Evolutionary conservation across 352 stramenopile species (phyloP), one percentile per base, ranked within the genome.

Genomic region (Peronospora destructor): DNA sequence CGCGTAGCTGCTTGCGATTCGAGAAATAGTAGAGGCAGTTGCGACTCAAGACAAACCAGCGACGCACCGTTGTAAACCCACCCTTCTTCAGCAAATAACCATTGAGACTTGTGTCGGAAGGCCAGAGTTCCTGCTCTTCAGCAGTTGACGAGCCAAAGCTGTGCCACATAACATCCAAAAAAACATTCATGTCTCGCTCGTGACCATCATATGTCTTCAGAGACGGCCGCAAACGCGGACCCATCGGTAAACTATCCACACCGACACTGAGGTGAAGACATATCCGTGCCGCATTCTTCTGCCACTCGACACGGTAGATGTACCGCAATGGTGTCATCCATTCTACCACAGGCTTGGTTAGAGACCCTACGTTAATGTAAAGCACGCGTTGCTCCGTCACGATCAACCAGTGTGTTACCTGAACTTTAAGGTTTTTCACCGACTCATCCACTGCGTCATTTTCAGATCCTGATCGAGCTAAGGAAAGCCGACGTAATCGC

Each of bases 11-110:
- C 46, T 91, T 91, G 29, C 63, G 67, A 52, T 64, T 85, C 1
- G 77, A 86, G 40, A 94, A 94, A 53, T 91, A 88, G 78, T 94
- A 94, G 34, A 94, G 58, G 35, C 82, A 94, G 41, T 91, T 93
- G 55, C 82, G 82, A 35, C 82, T 91, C 12, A 94, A 59, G 53
- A 94, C 82, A 43, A 91, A 93, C 84, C 84, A 94, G 10, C 84
- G 79, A 56, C 78, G 80, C 33, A 85, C 74, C 0, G 76, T 88
- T 14, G 79, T 86, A 46, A 89, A 90, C 2, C 82, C 77, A 7
- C 76, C 73, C 35, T 91, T 91, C 53, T 91, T 91, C 11, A 94
- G 64, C 52, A 92, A 47, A 23, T 84, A 89, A 12, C 84, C 79
- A 14, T 91, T 91, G 14, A 94, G 67, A 61, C 79, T 91, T 38